Percentiles rank a stretch among this genome's conserved stretches.
These are phyloP conservation scores for Pseudogymnoascus verrucosus DNA, from an alignment of 2,329 filamentous ascomycete genomes.

Conservation along the genomic window DNA sequence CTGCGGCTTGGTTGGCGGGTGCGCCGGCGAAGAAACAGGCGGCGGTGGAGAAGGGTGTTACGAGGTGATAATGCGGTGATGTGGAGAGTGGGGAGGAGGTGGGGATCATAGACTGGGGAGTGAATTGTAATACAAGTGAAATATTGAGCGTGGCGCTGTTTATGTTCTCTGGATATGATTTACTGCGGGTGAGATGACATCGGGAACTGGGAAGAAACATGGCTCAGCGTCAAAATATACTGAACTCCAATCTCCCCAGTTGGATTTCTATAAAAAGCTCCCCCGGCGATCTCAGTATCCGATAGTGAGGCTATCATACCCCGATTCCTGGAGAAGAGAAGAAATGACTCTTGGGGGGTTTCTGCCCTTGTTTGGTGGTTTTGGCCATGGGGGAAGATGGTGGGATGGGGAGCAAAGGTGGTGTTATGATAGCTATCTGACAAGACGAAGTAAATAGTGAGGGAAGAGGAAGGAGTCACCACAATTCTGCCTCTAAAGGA, in stretches of 20 bases:
- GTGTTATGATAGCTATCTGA: not conserved
- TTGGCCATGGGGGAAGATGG: not conserved
- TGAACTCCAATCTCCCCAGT: too few species aligned
- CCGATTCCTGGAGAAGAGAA: too few species aligned
- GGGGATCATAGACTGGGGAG: not conserved
- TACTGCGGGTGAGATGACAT: not conserved
- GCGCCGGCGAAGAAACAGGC: conserved; percentile 24
- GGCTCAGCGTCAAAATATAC: too few species aligned
- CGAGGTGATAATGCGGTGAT: not conserved
- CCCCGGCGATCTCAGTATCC: conserved; percentile 11
- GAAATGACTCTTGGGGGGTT: too few species aligned
- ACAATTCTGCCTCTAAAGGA: too few species aligned
- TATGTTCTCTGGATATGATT: not conserved
- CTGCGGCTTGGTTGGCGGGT: conserved; percentile 62
- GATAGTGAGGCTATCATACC: not conserved
- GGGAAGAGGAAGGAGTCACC: too few species aligned
- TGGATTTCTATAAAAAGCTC: conserved; percentile 16
- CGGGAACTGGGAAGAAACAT: not conserved
- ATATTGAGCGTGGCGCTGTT: not conserved
- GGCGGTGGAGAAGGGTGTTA: conserved; percentile 6
- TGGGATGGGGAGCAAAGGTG: not conserved
- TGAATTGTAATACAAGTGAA: not conserved
- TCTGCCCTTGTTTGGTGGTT: not conserved
- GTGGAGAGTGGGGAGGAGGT: not conserved
- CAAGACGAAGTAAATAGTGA: not conserved